Conservation (phyloP, 2,329 filamentous ascomycete species). For the Didymellaceae sp. region DNA sequence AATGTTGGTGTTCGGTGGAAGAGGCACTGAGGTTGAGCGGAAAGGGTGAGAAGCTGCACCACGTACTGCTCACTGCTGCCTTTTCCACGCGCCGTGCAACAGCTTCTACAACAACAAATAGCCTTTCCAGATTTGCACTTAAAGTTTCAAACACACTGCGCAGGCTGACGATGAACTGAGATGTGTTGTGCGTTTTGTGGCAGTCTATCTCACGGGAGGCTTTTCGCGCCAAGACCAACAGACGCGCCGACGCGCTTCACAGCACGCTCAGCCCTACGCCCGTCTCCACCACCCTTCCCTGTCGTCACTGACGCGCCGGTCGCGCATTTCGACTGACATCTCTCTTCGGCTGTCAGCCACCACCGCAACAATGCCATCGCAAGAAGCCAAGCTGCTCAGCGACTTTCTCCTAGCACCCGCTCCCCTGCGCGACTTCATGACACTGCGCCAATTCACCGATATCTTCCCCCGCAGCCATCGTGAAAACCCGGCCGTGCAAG, state of each 20-base stretch:
- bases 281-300: conserved; percentile 10
- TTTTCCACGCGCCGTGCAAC: conserved; percentile 8
- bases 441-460: conserved; percentile 75
- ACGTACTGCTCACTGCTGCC: conserved; percentile 26
- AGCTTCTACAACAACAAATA: conserved; percentile 8
- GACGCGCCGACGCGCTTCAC: conserved; percentile 31
- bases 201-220: conserved; percentile 17
- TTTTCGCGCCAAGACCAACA: conserved; percentile 32
- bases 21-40: conserved; percentile 20
- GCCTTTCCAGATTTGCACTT: background rate
- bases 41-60: conserved; percentile 22
- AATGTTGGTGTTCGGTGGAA: conserved; percentile 16
- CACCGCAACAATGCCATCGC: conserved; percentile 66
- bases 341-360: background rate
- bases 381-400: conserved; percentile 75
- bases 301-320: conserved; percentile 25
- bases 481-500: conserved; percentile 69
- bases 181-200: conserved; percentile 2
- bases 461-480: conserved; percentile 75
- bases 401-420: conserved; percentile 81
- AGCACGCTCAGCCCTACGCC: conserved; percentile 16
- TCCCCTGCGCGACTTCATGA: conserved; percentile 73
- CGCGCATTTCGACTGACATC: background rate
- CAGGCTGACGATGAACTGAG: conserved; percentile 2
- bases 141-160: conserved; percentile 8